Conservation (phyloP, 768 basidiomycete species). For the Lyophyllum decastes region DNA sequence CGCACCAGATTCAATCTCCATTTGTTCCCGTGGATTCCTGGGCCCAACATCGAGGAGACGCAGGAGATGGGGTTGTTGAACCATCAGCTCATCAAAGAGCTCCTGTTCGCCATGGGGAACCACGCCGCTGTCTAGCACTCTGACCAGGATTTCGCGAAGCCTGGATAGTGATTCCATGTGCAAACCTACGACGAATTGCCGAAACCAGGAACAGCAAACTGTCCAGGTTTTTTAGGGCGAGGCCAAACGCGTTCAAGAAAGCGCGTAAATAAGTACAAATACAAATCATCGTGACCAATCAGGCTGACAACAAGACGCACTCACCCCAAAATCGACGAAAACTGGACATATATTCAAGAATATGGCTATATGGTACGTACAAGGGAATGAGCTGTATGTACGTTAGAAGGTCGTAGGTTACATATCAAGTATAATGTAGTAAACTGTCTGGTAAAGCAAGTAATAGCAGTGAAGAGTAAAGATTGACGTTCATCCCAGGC, state of each 20-base stretch:
- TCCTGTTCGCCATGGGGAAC: conserved; percentile 64
- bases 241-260: conserved; percentile 9
- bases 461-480: no score
- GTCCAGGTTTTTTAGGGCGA: not conserved
- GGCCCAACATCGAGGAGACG: conserved; percentile 67
- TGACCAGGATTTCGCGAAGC: conserved; percentile 54
- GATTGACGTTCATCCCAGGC: no score
- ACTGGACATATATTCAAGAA: not conserved
- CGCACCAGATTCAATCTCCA: conserved; percentile 68
- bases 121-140: conserved; percentile 45
- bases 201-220: not conserved
- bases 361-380: no score
- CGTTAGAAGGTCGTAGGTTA: not conserved
- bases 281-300: not conserved
- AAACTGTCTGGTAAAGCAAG: no score
- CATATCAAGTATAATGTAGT: no score
- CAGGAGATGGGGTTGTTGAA: conserved; percentile 63
- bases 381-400: not conserved
- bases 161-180: conserved; percentile 62
- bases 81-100: conserved; percentile 73
- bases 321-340: no score
- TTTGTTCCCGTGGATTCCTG: conserved; percentile 63
- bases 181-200: not conserved
- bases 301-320: no score
- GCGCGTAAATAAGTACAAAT: conserved; percentile 28